phyloP scores from a whole-genome alignment of 2,329 filamentous ascomycete species.

The Cladosporium sp. region DNA sequence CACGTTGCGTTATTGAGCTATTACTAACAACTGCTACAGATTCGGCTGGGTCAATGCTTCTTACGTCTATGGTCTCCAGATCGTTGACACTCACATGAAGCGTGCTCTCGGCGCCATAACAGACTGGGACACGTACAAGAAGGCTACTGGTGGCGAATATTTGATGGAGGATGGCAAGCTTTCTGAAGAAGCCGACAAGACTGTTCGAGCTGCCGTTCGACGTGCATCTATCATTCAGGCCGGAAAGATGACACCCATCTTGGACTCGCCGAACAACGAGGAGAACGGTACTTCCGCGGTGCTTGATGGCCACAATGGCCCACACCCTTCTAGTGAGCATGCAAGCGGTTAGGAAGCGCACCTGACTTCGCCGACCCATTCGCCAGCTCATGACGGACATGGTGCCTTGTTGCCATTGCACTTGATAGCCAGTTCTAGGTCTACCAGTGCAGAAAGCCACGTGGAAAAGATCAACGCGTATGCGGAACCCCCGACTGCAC shows the following conservation, averaged over 20 bases:
- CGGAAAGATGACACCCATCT: neutral
- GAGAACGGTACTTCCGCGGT: neutral
- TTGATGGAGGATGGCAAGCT: neutral
- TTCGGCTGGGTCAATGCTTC: constrained; percentile 99
- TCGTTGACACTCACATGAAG: constrained; percentile 83
- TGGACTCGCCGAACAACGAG: neutral
- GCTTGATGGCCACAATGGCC: constrained; percentile 6
- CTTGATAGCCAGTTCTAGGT: neutral
- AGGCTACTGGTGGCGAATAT: constrained; percentile 40
- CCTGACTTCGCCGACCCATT: neutral
- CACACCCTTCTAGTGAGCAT: constrained; percentile 1
- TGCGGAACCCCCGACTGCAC: neutral
- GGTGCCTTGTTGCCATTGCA: neutral
- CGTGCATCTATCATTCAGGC: neutral
- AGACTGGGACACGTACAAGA: constrained; percentile 76
- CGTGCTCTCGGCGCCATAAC: constrained; percentile 85
- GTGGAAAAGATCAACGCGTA: neutral
- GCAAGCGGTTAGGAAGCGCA: constrained; percentile 13
- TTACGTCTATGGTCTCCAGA: constrained; percentile 87
- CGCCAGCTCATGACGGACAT: neutral
- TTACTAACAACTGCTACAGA: constrained; percentile 43
- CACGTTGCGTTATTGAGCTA: neutral
- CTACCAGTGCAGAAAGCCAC: neutral
- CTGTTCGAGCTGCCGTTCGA: neutral
- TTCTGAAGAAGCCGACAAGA: neutral